Conservation (phyloP, 257 asterid species). For the Capsicum chinense region DNA sequence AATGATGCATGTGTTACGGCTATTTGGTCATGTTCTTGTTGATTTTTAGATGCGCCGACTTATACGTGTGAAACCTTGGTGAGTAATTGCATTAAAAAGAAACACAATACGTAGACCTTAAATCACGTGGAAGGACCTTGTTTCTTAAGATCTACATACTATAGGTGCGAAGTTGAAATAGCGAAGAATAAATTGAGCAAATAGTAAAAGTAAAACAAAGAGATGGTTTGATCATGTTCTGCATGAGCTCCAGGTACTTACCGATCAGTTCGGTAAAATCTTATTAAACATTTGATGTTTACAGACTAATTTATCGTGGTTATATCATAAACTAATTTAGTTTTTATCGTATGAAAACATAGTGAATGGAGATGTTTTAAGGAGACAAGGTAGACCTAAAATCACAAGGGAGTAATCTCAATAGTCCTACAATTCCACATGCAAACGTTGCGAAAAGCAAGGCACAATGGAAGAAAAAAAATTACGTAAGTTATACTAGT, state of each 20-base stretch:
- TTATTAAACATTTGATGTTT: not conserved
- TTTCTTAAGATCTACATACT: not conserved
- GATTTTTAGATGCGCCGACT: no score
- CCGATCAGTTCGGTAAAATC: not conserved
- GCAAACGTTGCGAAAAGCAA: not conserved
- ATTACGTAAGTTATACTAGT: not conserved
- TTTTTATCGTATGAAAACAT: not conserved
- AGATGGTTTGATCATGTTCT: not conserved
- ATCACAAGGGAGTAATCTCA: not conserved
- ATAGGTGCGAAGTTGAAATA: not conserved
- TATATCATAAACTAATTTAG: not conserved
- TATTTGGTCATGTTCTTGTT: not conserved
- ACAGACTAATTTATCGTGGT: not conserved
- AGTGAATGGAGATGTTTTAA: not conserved
- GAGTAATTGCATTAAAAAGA: no score
- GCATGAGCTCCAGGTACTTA: not conserved
- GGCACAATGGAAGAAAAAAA: not conserved
- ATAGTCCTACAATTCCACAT: not conserved
- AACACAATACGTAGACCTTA: no score
- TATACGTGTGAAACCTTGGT: no score
- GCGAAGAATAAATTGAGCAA: not conserved
- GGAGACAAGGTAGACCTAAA: not conserved
- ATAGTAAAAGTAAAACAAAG: not conserved
- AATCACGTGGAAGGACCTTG: no score
- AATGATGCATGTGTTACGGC: not conserved